Percentiles rank a stretch among this genome's conserved stretches.
These are phyloP conservation scores for Globisporangium heterothallicum DNA, from an alignment of 352 stramenopile species.

Conservation along the genomic window DNA sequence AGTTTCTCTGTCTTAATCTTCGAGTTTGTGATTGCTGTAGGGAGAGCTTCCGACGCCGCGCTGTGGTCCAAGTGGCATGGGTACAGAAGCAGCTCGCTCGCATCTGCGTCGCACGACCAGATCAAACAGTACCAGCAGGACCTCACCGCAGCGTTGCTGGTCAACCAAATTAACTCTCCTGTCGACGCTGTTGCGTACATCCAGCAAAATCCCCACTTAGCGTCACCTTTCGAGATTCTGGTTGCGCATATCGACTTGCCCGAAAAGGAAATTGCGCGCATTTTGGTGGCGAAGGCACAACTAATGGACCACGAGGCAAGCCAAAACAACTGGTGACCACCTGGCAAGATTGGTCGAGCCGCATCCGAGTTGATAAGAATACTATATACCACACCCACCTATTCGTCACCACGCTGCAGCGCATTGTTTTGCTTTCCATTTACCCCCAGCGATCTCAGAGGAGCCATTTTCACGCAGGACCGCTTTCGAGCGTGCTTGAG, in stretches of 20 bases:
- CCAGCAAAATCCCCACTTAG: neutral
- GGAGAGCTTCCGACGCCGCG: neutral
- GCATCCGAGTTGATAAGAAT: no score
- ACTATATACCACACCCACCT: no score
- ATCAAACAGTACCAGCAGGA: neutral
- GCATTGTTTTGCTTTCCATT: neutral
- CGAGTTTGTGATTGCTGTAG: neutral
- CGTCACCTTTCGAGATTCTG: neutral
- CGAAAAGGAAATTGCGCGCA: neutral
- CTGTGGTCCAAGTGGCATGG: neutral
- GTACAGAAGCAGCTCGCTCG: neutral
- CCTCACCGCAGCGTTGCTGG: neutral
- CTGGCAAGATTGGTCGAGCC: no score
- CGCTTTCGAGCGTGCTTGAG: slow-evolving; percentile 21
- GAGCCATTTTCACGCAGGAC: slow-evolving; percentile 28
- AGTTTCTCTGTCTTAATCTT: neutral
- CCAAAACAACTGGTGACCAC: neutral
- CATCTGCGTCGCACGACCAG: neutral
- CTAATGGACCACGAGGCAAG: neutral
- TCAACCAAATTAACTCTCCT: neutral
- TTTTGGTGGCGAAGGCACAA: neutral
- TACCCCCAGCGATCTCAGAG: slow-evolving; percentile 12
- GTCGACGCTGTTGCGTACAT: neutral
- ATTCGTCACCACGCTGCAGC: neutral
- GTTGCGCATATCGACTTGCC: neutral